A percentile compares a stretch with the other conserved stretches of the same genome.
Conservation (phyloP, 306 rosid species). For the Acacia acuminata region DNA sequence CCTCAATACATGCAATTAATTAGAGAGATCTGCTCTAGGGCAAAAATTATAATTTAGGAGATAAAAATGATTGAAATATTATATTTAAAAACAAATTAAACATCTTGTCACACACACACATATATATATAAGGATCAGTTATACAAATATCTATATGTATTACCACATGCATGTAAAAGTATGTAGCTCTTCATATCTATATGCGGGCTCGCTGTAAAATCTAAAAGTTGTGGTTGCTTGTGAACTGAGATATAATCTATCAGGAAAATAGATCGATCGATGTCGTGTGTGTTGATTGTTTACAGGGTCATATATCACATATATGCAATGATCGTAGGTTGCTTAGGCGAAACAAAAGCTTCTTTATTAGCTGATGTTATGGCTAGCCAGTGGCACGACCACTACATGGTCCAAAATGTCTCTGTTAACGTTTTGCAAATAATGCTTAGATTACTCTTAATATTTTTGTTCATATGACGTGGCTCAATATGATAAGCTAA, state of each 20-base stretch:
- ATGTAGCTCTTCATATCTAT: no score
- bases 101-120: no score
- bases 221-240: slow-evolving; percentile 52
- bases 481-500: slow-evolving; percentile 21
- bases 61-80: no score
- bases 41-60: no score
- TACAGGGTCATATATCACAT: background rate
- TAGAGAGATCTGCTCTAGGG: no score
- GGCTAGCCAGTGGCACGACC: background rate
- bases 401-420: background rate
- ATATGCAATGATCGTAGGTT: slow-evolving; percentile 37
- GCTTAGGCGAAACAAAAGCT: slow-evolving; percentile 52
- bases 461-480: background rate
- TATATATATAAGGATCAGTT: background rate
- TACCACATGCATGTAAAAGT: background rate
- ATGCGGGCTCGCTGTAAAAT: background rate
- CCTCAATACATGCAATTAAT: no score
- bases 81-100: no score
- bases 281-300: background rate
- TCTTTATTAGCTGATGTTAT: slow-evolving; percentile 21
- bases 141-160: background rate
- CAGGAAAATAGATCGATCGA: background rate
- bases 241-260: slow-evolving; percentile 30
- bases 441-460: background rate
- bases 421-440: background rate